Evolutionary conservation across 371 early-diverging fungal species (phyloP), one percentile per base, ranked within the genome.

Genomic region (Syncephalis fuscata): DNA sequence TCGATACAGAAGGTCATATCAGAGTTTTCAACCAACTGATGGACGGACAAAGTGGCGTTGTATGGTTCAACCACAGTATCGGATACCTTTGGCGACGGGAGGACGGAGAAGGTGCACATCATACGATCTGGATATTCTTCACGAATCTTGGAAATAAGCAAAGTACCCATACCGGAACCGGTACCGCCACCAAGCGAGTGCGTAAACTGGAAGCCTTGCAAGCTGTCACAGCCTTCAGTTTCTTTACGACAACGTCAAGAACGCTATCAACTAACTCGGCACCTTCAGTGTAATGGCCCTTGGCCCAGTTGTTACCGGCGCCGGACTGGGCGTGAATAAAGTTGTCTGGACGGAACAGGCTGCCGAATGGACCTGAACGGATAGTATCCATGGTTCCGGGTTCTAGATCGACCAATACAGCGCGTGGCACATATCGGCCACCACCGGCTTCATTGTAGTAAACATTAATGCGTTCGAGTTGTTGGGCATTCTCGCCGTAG

Each of bases 311-410:
- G 76, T 94, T 94, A 55, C 95, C 95, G 53, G 95, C 95, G 57
- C 92, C 95, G 46, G 78, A 78, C 57, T 82, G 70, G 37, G 88
- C 89, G 66, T 83, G 85, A 27, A 88, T 74, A 64, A 85, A 87
- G 76, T 89, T 88, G 63, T 89, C 89, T 59, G 88, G 81, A 49
- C 75, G 79, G 71, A 74, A 79, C 24, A 83, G 66, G 49, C 68
- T 57, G 23, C 81, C 80, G 49, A 61, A 70, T 19, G 70, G 65
- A 39, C 80, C 75, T 41, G 76, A 59, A 62, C 76, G 85, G 58
- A 96, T 81, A 38, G 88, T 78, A 63, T 98, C 99, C 87, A 98
- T 95, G 51, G 99, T 97, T 48, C 97, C 99, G 38, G 99, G 98
- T 74, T 99, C 99, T 26, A 99, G 69, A 73, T 99, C 99, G 48